phyloP scores from a whole-genome alignment of 2,329 filamentous ascomycete genomes.

The Penicillium griseofulvum region DNA sequence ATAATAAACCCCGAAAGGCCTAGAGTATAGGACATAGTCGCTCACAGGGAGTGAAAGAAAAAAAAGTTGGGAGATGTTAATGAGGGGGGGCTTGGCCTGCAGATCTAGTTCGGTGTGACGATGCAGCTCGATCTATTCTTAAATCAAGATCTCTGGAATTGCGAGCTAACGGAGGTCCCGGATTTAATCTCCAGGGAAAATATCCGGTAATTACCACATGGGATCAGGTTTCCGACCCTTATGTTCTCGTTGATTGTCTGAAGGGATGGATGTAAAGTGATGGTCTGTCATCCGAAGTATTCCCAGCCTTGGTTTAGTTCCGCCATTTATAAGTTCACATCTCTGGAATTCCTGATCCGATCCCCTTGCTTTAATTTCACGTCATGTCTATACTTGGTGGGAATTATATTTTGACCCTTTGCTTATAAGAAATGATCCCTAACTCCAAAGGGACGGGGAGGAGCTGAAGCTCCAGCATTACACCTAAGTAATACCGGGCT shows the following conservation, averaged over 20 bases:
- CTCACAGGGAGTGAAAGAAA: not conserved
- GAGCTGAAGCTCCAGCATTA: conserved; percentile 72
- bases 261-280: not conserved
- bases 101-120: conserved; percentile 8
- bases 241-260: conserved; percentile 11
- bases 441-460: conserved; percentile 52
- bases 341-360: not conserved
- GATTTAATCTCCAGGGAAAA: not conserved
- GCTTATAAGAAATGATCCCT: not conserved
- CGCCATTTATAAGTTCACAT: not conserved
- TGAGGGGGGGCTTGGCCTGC: conserved; percentile 9
- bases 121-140: not conserved
- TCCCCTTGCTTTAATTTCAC: not conserved
- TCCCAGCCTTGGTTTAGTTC: too few species aligned
- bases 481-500: too few species aligned
- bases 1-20: not conserved
- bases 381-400: conserved; percentile 10
- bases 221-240: conserved; percentile 1
- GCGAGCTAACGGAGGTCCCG: not conserved
- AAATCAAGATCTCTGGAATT: not conserved
- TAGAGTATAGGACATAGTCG: not conserved
- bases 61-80: conserved; percentile 4
- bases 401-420: not conserved
- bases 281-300: too few species aligned
- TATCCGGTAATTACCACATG: not conserved